phyloP scores from a whole-genome alignment of 441 rosid genomes.

The Gossypium gossypioides region DNA sequence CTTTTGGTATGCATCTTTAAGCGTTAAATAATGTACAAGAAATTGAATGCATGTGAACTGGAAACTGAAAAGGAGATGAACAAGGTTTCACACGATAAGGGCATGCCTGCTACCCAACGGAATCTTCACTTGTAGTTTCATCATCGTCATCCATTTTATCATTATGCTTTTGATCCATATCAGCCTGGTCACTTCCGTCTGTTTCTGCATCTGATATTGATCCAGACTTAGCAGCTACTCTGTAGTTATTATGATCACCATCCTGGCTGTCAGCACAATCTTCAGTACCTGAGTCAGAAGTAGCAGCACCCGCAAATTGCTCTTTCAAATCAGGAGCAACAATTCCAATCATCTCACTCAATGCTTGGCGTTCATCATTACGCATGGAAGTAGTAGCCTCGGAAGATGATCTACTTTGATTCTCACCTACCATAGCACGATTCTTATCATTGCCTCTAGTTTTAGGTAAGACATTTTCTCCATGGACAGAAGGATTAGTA shows the following conservation, averaged over 20 bases:
- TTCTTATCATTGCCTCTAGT: constrained; percentile 34
- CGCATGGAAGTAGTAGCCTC: constrained; percentile 26
- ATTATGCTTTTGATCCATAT: constrained; percentile 21
- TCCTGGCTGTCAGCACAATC: constrained; percentile 40
- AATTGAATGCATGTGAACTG: neutral
- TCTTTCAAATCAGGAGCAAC: constrained; percentile 58
- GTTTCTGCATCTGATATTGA: constrained; percentile 43
- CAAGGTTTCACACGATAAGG: neutral
- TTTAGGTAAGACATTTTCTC: constrained; percentile 57
- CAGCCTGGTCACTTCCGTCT: constrained; percentile 32
- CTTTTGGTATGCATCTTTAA: neutral
- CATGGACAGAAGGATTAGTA: constrained; percentile 72
- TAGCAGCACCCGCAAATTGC: constrained; percentile 28
- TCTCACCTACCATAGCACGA: constrained; percentile 39
- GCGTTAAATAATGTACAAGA: neutral
- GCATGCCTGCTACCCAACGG: constrained; percentile 22
- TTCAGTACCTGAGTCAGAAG: constrained; percentile 51
- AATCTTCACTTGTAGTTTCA: constrained; percentile 43
- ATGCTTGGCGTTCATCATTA: constrained; percentile 27
- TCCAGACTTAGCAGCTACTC: constrained; percentile 18
- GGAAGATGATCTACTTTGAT: constrained; percentile 49
- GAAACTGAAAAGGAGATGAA: neutral
- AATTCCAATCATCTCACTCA: constrained; percentile 56
- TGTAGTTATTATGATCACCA: constrained; percentile 9
- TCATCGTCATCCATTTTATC: constrained; percentile 51